A percentile compares a stretch with the other conserved stretches of the same genome.
phyloP scores from a whole-genome alignment of 768 basidiomycete genomes.

The Pulveroboletus frians region DNA sequence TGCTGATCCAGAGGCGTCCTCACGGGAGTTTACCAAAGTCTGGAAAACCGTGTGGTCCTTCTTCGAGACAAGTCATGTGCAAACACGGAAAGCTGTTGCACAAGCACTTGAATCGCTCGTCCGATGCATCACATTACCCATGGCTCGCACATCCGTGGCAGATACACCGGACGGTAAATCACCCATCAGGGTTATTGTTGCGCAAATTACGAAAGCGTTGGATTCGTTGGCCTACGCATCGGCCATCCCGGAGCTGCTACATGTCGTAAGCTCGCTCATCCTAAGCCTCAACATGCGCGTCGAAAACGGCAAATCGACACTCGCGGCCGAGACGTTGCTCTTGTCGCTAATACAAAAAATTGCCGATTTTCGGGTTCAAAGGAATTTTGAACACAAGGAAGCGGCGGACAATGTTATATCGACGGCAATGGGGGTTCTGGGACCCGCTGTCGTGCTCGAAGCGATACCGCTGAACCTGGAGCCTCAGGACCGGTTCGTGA shows the following conservation, averaged over 20 bases:
- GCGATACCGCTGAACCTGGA: slow-evolving; percentile 84
- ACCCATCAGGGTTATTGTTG: slow-evolving; percentile 57
- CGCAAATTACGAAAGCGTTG: slow-evolving; percentile 61
- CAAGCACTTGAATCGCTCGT: slow-evolving; percentile 58
- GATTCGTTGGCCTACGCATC: slow-evolving; percentile 68
- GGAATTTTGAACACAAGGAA: slow-evolving; percentile 88
- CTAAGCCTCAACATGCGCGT: slow-evolving; percentile 51
- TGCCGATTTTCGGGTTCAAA: slow-evolving; percentile 68
- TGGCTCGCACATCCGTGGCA: slow-evolving; percentile 49
- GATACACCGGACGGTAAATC: slow-evolving; percentile 46
- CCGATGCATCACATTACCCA: slow-evolving; percentile 63
- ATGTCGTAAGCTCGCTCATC: slow-evolving; percentile 66
- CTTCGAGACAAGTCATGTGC: slow-evolving; percentile 62
- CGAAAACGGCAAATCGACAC: slow-evolving; percentile 35
- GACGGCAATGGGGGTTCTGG: slow-evolving; percentile 77
- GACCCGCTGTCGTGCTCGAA: slow-evolving; percentile 72
- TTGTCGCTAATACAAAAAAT: slow-evolving; percentile 65
- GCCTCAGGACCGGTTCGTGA: slow-evolving; percentile 65
- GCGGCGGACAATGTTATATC: slow-evolving; percentile 75
- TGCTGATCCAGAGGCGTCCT: slow-evolving; percentile 45
- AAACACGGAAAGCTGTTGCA: slow-evolving; percentile 59
- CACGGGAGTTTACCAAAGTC: slow-evolving; percentile 51
- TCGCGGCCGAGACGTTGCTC: slow-evolving; percentile 67
- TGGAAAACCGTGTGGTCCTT: slow-evolving; percentile 78
- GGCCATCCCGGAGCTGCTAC: slow-evolving; percentile 76